phyloP scores from a whole-genome alignment of 768 basidiomycete species.

The Leccinum obscurum region DNA sequence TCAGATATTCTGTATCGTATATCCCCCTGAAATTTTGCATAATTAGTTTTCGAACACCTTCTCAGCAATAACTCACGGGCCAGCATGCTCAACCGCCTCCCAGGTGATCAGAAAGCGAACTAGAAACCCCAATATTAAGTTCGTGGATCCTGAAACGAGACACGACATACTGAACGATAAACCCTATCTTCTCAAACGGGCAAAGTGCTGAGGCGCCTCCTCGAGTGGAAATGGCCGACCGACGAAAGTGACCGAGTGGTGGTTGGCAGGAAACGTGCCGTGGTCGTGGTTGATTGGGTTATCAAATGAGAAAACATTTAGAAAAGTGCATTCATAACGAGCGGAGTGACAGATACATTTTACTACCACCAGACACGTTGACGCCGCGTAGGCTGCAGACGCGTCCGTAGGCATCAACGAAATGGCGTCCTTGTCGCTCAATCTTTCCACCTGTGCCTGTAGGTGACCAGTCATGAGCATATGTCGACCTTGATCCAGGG shows the following conservation, averaged over 20 bases:
- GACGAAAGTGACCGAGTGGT: constrained; percentile 75
- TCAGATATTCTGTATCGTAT: constrained; percentile 82
- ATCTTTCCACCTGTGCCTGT: constrained; percentile 56
- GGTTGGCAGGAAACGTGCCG: constrained; percentile 64
- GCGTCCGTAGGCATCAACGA: constrained; percentile 77
- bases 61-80: constrained; percentile 61
- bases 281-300: constrained; percentile 69
- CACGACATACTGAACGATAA: constrained; percentile 73
- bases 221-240: constrained; percentile 90
- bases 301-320: background rate
- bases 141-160: background rate
- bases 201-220: constrained; percentile 84
- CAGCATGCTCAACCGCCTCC: constrained; percentile 95
- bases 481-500: constrained; percentile 50
- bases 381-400: constrained; percentile 82
- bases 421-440: constrained; percentile 69
- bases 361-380: constrained; percentile 81
- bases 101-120: constrained; percentile 94
- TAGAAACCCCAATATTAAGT: constrained; percentile 28
- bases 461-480: constrained; percentile 74
- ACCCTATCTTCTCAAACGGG: constrained; percentile 82
- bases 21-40: constrained; percentile 52
- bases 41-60: background rate
- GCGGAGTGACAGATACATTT: constrained; percentile 53
- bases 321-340: constrained; percentile 22